Evolutionary conservation across 2,329 filamentous ascomycete species (phyloP).

Genomic region (Neonectria magnoliae): DNA sequence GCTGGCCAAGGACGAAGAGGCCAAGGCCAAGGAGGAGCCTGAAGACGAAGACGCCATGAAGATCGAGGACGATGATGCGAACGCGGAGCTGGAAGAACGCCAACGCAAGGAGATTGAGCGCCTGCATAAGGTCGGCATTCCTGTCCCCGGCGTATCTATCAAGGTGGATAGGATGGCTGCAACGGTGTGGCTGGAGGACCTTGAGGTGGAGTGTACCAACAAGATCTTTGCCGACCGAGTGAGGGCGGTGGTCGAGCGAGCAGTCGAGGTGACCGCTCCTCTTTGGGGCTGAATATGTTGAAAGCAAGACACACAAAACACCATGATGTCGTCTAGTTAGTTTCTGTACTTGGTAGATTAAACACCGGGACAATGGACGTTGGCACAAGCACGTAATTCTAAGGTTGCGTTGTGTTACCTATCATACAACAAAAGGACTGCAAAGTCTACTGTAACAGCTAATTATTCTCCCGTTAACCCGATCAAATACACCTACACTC

Average conservation of each 20-base stretch:
- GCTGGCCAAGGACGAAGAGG: slow-evolving; percentile 48
- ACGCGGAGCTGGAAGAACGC: slow-evolving; percentile 61
- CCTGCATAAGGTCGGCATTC: slow-evolving; percentile 85
- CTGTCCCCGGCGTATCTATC: slow-evolving; percentile 88
- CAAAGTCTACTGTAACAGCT: slow-evolving; percentile 45
- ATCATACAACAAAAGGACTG: slow-evolving; percentile 45
- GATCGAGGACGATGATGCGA: slow-evolving; percentile 48
- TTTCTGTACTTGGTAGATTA: not conserved
- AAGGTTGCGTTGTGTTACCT: slow-evolving; percentile 38
- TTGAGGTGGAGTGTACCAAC: slow-evolving; percentile 88
- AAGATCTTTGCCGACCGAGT: slow-evolving; percentile 85
- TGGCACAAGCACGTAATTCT: slow-evolving; percentile 35
- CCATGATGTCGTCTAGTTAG: not conserved
- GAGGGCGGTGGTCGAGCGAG: slow-evolving; percentile 87
- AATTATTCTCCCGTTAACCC: slow-evolving; percentile 21
- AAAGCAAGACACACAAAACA: not conserved
- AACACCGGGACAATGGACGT: slow-evolving; percentile 6
- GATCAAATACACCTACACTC: slow-evolving; percentile 19
- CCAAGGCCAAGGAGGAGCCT: slow-evolving; percentile 47
- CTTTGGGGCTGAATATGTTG: slow-evolving; percentile 63
- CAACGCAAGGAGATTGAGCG: slow-evolving; percentile 78
- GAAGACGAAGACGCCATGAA: slow-evolving; percentile 52
- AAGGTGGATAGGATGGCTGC: slow-evolving; percentile 88
- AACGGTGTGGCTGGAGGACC: slow-evolving; percentile 88
- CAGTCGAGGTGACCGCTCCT: slow-evolving; percentile 85